These are phyloP conservation scores for Turnera subulata DNA, from an alignment of 345 rosid genomes.

Conservation along the genomic window DNA sequence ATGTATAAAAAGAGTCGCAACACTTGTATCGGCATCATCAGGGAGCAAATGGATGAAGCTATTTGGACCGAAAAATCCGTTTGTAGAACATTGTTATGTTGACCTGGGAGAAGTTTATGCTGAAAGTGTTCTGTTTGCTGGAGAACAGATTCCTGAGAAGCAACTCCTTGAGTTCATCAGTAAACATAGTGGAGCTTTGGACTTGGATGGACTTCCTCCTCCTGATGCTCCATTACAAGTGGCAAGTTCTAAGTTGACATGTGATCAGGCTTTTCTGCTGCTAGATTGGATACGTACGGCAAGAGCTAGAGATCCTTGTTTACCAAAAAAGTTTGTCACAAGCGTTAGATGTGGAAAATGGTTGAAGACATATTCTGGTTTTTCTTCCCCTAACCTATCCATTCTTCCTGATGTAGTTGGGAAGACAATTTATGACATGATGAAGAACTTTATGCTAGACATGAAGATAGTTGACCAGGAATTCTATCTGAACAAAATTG, in stretches of 20 bases:
- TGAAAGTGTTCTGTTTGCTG: slow-evolving; percentile 8
- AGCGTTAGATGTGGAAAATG: no score
- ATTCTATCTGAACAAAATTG: no score
- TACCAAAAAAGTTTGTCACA: neutral
- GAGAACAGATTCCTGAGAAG: neutral
- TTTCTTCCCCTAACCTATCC: slow-evolving; percentile 7
- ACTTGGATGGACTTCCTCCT: no score
- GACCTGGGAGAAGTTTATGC: slow-evolving; percentile 1
- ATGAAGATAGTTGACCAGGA: no score
- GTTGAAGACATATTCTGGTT: slow-evolving; percentile 12
- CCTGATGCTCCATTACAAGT: no score
- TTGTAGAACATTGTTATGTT: neutral
- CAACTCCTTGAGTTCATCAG: slow-evolving; percentile 1
- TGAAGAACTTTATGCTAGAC: slow-evolving; percentile 2
- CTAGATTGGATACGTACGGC: slow-evolving; percentile 1
- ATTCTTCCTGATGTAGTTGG: slow-evolving; percentile 11
- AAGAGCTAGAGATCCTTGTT: neutral
- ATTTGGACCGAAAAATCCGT: neutral
- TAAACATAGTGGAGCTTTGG: no score
- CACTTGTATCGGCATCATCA: slow-evolving; percentile 12
- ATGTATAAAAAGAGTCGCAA: neutral
- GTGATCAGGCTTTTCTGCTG: slow-evolving; percentile 4
- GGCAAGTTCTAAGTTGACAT: no score
- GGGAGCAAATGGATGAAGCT: slow-evolving; percentile 15
- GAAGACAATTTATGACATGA: neutral